These are phyloP conservation scores for Pseudoperonospora humuli DNA, from an alignment of 352 stramenopile genomes.

Conservation along the genomic window DNA sequence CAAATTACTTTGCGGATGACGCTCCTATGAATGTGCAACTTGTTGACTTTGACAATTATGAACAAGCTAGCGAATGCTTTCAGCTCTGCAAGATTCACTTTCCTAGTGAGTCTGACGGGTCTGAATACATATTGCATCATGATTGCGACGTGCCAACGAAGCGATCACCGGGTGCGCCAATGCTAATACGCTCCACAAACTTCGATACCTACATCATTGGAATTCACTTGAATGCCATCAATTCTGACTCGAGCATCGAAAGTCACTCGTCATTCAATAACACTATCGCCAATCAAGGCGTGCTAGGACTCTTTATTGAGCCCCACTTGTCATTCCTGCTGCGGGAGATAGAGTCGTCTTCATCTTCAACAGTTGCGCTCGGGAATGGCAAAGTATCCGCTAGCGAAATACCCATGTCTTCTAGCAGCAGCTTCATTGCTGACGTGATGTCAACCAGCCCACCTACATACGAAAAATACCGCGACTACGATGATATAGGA, in stretches of 20 bases:
- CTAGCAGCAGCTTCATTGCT: slow-evolving; percentile 2
- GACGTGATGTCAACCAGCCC: slow-evolving; percentile 3
- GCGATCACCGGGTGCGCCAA: slow-evolving; percentile 40
- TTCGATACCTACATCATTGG: slow-evolving; percentile 55
- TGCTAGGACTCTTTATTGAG: slow-evolving; percentile 45
- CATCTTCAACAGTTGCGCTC: background rate
- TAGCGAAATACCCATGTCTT: background rate
- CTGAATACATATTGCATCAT: slow-evolving; percentile 47
- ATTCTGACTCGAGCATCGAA: slow-evolving; percentile 6
- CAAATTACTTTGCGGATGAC: slow-evolving; percentile 24
- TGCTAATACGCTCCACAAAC: slow-evolving; percentile 50
- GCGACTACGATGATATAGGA: slow-evolving; percentile 3
- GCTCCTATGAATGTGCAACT: slow-evolving; percentile 43
- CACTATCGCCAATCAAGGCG: slow-evolving; percentile 36
- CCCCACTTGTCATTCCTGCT: slow-evolving; percentile 33
- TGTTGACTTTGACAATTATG: slow-evolving; percentile 31
- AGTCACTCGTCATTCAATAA: slow-evolving; percentile 24
- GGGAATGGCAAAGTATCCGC: background rate
- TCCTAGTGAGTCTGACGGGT: slow-evolving; percentile 28
- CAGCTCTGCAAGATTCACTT: slow-evolving; percentile 45
- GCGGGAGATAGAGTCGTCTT: slow-evolving; percentile 1
- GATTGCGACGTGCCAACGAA: slow-evolving; percentile 45
- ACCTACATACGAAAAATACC: background rate
- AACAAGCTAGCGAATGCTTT: slow-evolving; percentile 24
- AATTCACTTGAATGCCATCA: slow-evolving; percentile 45